phyloP scores from a whole-genome alignment of 2,329 filamentous ascomycete genomes.

The Eutypa lata region DNA sequence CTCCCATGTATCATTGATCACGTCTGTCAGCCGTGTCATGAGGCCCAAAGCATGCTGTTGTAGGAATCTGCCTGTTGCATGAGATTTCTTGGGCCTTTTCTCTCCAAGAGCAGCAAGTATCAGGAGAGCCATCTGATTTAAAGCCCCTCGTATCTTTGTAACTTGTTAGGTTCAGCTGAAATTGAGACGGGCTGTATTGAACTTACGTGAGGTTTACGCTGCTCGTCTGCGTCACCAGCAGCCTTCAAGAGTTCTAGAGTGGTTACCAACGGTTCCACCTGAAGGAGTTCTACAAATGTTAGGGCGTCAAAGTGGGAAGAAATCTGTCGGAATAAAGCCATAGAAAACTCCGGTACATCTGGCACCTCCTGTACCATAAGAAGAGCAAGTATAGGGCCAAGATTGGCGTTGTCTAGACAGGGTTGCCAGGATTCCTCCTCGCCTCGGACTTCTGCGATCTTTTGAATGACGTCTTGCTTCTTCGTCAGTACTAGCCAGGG shows the following conservation, averaged over 20 bases:
- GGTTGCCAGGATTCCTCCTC: conserved; percentile 59
- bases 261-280: conserved; percentile 70
- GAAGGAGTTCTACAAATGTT: conserved; percentile 66
- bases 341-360: conserved; percentile 62
- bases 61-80: conserved; percentile 70
- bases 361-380: conserved; percentile 55
- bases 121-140: conserved; percentile 44
- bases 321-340: conserved; percentile 65
- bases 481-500: conserved; percentile 82
- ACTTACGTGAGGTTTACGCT: conserved; percentile 56
- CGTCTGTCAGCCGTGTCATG: conserved; percentile 76
- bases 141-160: conserved; percentile 43
- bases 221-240: conserved; percentile 64
- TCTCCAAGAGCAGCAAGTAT: conserved; percentile 39
- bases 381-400: conserved; percentile 56
- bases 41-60: conserved; percentile 82
- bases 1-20: conserved; percentile 65
- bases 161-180: conserved; percentile 22
- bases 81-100: conserved; percentile 45
- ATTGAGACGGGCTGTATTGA: background rate
- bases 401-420: conserved; percentile 54
- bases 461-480: conserved; percentile 73
- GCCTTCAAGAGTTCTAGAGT: conserved; percentile 80
- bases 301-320: conserved; percentile 67
- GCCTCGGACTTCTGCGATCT: conserved; percentile 75